Percentiles rank a stretch among this genome's conserved stretches.
Conservation (phyloP, 495 filamentous ascomycete genomes). For the Sordaria brevicollis region DNA sequence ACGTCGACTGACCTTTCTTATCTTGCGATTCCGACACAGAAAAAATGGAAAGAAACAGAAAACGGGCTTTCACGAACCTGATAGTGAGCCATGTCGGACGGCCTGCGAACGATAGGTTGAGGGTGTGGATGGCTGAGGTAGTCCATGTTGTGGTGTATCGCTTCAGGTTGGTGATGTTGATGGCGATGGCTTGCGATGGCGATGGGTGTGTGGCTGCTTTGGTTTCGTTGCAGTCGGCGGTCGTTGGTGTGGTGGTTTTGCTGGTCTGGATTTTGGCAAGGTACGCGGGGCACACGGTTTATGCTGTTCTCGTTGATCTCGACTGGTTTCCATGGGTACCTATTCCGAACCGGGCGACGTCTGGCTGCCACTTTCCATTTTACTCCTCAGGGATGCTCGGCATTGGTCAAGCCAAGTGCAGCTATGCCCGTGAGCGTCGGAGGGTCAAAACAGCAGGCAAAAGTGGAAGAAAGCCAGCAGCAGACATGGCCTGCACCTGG, state of each 20-base stretch:
- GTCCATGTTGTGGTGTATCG: not conserved
- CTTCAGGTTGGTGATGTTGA: not conserved
- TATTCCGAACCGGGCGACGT: not conserved
- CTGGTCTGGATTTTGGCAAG: not conserved
- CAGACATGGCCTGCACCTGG: not conserved
- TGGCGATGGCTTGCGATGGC: not conserved
- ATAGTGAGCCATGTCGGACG: not conserved
- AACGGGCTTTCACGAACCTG: not conserved
- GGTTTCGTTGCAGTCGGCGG: not conserved
- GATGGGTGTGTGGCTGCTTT: not conserved
- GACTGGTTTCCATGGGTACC: not conserved
- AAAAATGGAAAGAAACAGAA: not conserved
- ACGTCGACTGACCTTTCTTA: not conserved
- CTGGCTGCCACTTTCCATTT: not conserved
- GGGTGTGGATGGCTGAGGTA: not conserved
- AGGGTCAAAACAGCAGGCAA: not conserved
- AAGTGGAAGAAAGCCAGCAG: not conserved
- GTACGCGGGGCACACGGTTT: not conserved
- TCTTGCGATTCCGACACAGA: not conserved
- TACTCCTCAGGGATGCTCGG: not conserved
- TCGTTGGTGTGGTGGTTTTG: not conserved
- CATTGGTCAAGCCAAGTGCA: not conserved
- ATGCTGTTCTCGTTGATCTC: not conserved
- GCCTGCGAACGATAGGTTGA: not conserved
- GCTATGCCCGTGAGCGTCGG: not conserved